A percentile compares a stretch with the other conserved stretches of the same genome.
Conservation (phyloP, 768 basidiomycete genomes). For the Leucosporidium creatinivorum region DNA sequence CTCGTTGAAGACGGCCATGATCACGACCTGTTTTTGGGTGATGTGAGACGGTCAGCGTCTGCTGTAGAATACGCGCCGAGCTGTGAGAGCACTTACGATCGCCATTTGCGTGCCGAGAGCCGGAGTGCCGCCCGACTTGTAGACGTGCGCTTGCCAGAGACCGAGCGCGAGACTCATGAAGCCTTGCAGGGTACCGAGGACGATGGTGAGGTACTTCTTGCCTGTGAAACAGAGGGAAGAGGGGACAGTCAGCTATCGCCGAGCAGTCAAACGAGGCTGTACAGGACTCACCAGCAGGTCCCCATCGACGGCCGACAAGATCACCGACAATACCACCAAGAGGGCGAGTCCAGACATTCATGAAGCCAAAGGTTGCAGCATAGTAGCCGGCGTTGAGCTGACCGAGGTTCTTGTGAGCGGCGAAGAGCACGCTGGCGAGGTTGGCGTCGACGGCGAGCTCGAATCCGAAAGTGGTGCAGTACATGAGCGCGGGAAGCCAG, state of each 20-base stretch:
- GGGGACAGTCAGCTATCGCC: too few species aligned
- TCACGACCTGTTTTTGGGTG: slow-evolving; percentile 28
- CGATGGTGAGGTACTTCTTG: slow-evolving; percentile 51
- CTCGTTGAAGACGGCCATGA: slow-evolving; percentile 44
- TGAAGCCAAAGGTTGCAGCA: slow-evolving; percentile 46
- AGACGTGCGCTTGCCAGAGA: slow-evolving; percentile 40
- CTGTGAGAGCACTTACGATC: not conserved
- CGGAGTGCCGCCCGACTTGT: slow-evolving; percentile 6
- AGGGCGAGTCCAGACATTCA: slow-evolving; percentile 52
- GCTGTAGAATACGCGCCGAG: slow-evolving; percentile 1
- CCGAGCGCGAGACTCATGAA: slow-evolving; percentile 48
- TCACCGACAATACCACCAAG: slow-evolving; percentile 51
- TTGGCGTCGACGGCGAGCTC: slow-evolving; percentile 56
- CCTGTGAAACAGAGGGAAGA: slow-evolving; percentile 33
- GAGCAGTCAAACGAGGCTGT: too few species aligned
- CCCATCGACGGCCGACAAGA: slow-evolving; percentile 43
- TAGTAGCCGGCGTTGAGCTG: slow-evolving; percentile 53
- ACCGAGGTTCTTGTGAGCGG: slow-evolving; percentile 46
- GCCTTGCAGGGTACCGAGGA: slow-evolving; percentile 49
- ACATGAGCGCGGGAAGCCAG: slow-evolving; percentile 54
- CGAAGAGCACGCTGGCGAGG: slow-evolving; percentile 49
- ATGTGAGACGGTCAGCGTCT: not conserved
- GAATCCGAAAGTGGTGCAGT: slow-evolving; percentile 46
- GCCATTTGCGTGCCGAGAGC: slow-evolving; percentile 27
- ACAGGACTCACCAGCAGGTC: not conserved